A percentile compares a stretch with the other conserved stretches of the same genome.
Conservation (phyloP, 2,329 filamentous ascomycete species). For the Botrytis hyacinthi region DNA sequence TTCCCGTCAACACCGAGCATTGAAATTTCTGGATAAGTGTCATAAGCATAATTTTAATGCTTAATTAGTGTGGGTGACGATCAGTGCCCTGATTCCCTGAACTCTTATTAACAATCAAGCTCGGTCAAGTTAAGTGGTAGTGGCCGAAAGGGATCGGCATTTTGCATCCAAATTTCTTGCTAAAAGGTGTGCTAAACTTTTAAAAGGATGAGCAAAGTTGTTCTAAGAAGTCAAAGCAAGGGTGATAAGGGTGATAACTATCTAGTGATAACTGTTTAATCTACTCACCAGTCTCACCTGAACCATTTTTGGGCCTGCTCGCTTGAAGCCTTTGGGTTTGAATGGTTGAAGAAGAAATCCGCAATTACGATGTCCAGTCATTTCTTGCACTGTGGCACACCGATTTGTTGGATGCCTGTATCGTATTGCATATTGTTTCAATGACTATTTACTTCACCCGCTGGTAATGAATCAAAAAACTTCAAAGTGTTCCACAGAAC, state of each 20-base stretch:
- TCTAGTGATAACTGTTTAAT: conserved; percentile 1
- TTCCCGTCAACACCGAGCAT: background rate
- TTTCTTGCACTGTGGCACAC: background rate
- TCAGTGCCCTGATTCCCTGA: background rate
- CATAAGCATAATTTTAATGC: conserved; percentile 15
- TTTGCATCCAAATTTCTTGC: background rate
- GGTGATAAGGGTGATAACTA: background rate
- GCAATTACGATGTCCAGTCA: conserved; percentile 9
- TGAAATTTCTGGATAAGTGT: background rate
- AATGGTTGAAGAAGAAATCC: background rate
- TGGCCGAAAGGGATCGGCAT: background rate
- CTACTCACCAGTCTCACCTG: background rate
- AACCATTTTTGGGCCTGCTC: background rate
- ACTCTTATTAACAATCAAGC: conserved; percentile 6
- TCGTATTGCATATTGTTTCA: background rate
- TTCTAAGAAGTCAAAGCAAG: conserved; percentile 4
- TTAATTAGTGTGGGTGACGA: conserved; percentile 5
- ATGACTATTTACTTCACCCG: background rate
- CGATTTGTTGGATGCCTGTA: conserved; percentile 6
- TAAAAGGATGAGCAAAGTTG: background rate
- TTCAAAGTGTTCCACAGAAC: background rate
- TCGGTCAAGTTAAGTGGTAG: background rate
- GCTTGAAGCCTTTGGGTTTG: conserved; percentile 5
- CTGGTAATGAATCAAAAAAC: background rate
- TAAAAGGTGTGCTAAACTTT: background rate